A percentile compares a stretch with the other conserved stretches of the same genome.
phyloP scores from a whole-genome alignment of 2,329 filamentous ascomycete species.

The Pyricularia pennisetigena region DNA sequence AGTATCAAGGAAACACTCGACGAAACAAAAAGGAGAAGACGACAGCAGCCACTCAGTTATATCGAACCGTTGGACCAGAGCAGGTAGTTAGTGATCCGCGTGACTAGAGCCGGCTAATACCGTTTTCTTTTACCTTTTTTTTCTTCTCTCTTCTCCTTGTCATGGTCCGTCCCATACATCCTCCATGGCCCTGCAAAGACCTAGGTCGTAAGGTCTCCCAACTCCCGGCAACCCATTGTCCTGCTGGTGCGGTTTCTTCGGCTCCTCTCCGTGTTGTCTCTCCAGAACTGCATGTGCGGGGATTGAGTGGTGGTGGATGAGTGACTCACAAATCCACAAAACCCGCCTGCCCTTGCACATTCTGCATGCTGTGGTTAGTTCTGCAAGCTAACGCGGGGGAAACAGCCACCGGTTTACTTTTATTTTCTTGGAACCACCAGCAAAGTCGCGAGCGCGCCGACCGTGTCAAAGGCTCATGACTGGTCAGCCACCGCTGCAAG shows the following conservation, averaged over 20 bases:
- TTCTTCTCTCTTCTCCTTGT: not conserved
- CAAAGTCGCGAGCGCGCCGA: conserved; percentile 12
- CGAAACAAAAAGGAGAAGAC: conserved; percentile 5
- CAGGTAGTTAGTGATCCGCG: not conserved
- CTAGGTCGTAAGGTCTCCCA: not conserved
- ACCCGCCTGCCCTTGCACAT: not conserved
- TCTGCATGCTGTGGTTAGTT: not conserved
- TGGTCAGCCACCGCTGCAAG: conserved; percentile 11
- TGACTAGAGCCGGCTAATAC: not conserved
- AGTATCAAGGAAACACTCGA: not conserved
- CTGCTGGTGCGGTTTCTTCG: conserved; percentile 4
- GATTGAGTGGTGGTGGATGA: conserved; percentile 17
- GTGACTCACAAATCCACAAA: conserved; percentile 17
- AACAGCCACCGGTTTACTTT: not conserved
- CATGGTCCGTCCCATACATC: not conserved
- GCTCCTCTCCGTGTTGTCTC: conserved; percentile 17
- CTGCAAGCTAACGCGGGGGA: not conserved
- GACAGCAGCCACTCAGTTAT: conserved; percentile 11
- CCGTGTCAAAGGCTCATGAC: conserved; percentile 14
- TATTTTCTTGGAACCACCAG: not conserved
- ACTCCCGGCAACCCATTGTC: not conserved
- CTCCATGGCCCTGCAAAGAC: not conserved
- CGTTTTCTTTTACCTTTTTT: not conserved
- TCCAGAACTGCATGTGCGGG: conserved; percentile 10
- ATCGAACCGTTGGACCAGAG: conserved; percentile 3